Evolutionary conservation across 176 grass and related monocot genomes (phyloP).

Genomic region (Aechmea fasciata): DNA sequence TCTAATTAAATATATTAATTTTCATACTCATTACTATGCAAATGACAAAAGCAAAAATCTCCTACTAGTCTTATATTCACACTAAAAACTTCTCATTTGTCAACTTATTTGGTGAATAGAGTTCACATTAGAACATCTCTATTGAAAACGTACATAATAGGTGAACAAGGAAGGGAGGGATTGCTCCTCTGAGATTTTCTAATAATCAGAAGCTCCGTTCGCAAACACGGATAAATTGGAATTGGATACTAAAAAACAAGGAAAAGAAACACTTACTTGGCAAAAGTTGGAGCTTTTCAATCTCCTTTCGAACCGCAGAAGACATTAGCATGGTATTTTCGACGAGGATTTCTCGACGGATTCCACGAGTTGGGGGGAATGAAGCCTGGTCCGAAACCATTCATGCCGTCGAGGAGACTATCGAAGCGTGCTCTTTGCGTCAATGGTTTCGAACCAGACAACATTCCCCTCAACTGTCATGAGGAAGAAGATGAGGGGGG

Average conservation of each 20-base stretch:
- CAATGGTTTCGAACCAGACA: conserved; percentile 83
- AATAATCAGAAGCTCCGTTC: too few species aligned
- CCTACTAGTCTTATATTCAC: too few species aligned
- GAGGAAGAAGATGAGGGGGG: neutral
- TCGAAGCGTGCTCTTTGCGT: neutral
- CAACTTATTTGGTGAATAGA: too few species aligned
- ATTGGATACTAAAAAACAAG: neutral
- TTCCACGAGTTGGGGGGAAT: conserved; percentile 86
- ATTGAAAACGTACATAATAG: too few species aligned
- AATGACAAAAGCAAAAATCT: too few species aligned
- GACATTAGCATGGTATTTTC: neutral
- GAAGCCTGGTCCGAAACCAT: conserved; percentile 98
- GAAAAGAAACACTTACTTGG: neutral
- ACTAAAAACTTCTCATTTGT: too few species aligned
- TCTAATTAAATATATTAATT: neutral
- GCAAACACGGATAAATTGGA: too few species aligned
- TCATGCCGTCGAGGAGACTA: conserved; percentile 5
- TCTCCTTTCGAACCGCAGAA: neutral
- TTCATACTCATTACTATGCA: too few species aligned
- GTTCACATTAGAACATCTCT: too few species aligned
- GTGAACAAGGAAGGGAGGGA: too few species aligned
- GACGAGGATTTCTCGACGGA: conserved; percentile 6
- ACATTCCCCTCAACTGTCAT: conserved; percentile 88
- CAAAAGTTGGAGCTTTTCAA: neutral
- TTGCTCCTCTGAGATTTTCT: too few species aligned